Evolutionary conservation across 257 asterid genomes (phyloP).

Genomic region (Nicotiana attenuata): DNA sequence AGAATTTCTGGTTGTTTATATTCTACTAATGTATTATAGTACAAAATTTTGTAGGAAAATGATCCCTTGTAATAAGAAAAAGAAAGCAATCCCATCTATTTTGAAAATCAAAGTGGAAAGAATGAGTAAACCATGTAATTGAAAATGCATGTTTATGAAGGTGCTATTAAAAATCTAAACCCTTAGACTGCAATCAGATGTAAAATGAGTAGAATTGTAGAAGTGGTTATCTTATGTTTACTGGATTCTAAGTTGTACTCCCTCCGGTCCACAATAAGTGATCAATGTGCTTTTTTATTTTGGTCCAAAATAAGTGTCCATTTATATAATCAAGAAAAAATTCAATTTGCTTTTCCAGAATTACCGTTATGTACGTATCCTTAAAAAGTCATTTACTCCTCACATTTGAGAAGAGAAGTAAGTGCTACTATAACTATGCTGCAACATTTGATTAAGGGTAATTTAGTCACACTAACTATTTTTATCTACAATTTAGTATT

Average conservation of each 20-base stretch:
- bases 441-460: too few species aligned
- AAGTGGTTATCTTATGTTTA: neutral
- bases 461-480: too few species aligned
- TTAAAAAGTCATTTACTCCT: too few species aligned
- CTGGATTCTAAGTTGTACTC: neutral
- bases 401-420: too few species aligned
- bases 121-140: neutral
- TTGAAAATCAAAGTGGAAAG: neutral
- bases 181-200: neutral
- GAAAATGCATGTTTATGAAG: neutral
- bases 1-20: neutral
- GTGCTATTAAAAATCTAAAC: neutral
- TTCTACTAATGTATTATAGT: neutral
- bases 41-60: conserved; percentile 2
- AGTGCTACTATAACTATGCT: too few species aligned
- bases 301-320: too few species aligned
- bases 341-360: too few species aligned
- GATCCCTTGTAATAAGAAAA: neutral
- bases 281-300: too few species aligned
- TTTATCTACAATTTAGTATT: too few species aligned
- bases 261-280: too few species aligned
- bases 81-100: neutral
- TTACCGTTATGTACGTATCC: too few species aligned
- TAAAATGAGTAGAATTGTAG: neutral
- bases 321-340: too few species aligned